phyloP scores from a whole-genome alignment of 2,329 filamentous ascomycete species.

The Aspergillus ochraceus region DNA sequence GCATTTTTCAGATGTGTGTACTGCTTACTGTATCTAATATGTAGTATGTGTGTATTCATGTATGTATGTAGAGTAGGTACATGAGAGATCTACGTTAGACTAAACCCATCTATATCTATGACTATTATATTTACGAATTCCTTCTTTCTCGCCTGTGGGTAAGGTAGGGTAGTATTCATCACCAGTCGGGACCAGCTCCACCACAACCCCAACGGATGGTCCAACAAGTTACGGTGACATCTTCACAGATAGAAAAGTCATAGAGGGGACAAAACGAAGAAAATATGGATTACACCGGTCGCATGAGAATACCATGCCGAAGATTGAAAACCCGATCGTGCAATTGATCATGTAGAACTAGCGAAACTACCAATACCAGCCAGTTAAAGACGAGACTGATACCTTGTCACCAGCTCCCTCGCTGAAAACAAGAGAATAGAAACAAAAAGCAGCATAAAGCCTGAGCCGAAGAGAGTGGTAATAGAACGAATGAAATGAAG shows the following conservation, averaged over 20 bases:
- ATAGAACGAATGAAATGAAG: neutral
- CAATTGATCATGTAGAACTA: neutral
- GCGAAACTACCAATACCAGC: neutral
- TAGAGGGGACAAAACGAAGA: neutral
- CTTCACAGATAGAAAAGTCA: neutral
- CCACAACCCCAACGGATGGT: no score
- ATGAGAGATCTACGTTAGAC: no score
- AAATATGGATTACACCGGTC: neutral
- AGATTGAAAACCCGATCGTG: neutral
- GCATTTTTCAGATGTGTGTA: no score
- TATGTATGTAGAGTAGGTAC: no score
- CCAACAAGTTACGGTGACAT: neutral
- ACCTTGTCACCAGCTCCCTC: slow-evolving; percentile 1
- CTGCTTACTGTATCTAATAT: no score
- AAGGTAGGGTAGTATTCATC: no score
- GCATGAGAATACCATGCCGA: neutral
- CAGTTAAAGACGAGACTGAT: neutral
- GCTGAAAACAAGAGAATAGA: neutral
- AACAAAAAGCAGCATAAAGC: neutral
- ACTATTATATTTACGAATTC: no score
- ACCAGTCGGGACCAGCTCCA: no score
- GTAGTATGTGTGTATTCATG: no score
- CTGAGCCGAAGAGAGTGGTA: neutral
- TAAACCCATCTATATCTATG: no score
- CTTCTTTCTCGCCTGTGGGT: no score